Evolutionary conservation across 2,329 filamentous ascomycete genomes (phyloP).

Genomic region (Elsinoe batatas): DNA sequence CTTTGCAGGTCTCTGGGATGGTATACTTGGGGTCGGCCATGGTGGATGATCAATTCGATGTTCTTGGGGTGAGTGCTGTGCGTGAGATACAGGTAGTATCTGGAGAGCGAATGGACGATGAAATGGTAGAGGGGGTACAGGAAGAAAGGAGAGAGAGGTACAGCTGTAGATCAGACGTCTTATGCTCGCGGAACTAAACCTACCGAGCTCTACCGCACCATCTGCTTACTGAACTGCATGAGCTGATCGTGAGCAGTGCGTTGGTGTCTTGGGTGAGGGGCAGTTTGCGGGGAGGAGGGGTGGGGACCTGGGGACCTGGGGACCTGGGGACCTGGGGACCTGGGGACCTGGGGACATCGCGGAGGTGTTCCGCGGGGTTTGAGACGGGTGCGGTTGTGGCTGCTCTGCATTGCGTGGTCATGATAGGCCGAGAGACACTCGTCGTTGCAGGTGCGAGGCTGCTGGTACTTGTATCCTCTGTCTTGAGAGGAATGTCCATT

Average conservation of each 20-base stretch:
- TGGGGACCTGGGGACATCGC: not conserved
- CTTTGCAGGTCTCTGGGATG: constrained; percentile 42
- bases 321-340: not conserved
- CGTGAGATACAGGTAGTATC: not conserved
- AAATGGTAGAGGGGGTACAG: not conserved
- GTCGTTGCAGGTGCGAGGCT: too few species aligned
- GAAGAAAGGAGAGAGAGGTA: not conserved
- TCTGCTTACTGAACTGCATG: not conserved
- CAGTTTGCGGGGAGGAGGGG: not conserved
- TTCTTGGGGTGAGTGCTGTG: not conserved
- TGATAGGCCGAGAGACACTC: too few species aligned
- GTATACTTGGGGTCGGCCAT: constrained; percentile 18
- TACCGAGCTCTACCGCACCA: not conserved
- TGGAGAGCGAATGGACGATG: not conserved
- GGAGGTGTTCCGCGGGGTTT: not conserved
- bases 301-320: not conserved
- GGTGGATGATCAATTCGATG: not conserved
- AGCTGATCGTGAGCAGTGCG: not conserved
- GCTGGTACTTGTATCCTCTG: not conserved
- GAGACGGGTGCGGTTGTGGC: too few species aligned
- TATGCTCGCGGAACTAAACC: not conserved
- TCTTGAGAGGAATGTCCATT: not conserved
- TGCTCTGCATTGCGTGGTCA: too few species aligned
- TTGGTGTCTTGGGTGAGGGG: constrained; percentile 1
- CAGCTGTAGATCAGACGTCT: not conserved